Base-by-base conservation (phyloP, 2,329 filamentous ascomycete species). In the Xylariaceae sp. region DNA sequence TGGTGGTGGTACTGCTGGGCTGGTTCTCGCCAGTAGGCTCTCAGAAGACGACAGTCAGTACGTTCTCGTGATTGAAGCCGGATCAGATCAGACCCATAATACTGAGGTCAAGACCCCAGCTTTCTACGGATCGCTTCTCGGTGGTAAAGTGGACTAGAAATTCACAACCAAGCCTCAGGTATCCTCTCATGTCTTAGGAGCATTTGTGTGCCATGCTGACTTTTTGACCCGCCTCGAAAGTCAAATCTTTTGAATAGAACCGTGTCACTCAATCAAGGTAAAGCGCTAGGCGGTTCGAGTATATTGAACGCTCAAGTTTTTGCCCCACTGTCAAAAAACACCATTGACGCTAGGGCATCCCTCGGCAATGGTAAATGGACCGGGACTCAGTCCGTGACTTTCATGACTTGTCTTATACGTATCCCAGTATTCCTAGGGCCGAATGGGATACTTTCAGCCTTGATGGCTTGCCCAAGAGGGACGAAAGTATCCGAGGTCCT, bases 181-280 rank as follows among this genome's bases (percentile, higher is more conserved):
- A 41, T 19, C 43, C 5, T 29, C 7, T 2, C 22, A 12, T 19
- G 8, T 22, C 7, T 8, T n/a, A 22, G 21, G 16, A 17, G 25
- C 27, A 12, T 35, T 10, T 5, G 16, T 5, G 32, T 16, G 29
- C 6, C 27, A 25, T 44, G 22, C 40, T n/a, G 7, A 2, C n/a
- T 8, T 10, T n/a, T 29, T n/a, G 54, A 51, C 10, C 35, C 12
- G 42, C 43, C 2, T 48, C 55, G 3, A 33, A 47, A 1, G 48
- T 47, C 4, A 47, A 53, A 38, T 38, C 43, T 5, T 25, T 58
- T 3, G 54, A n/a, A n/a, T n/a, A n/a, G n/a, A n/a, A n/a, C n/a
- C n/a, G n/a, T n/a, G n/a, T n/a, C n/a, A n/a, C n/a, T n/a, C n/a
- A n/a, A n/a, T n/a, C n/a, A n/a, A n/a, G n/a, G n/a, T n/a, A n/a